Base-by-base conservation (phyloP, 768 basidiomycete genomes). In the Agaricus blazei region DNA sequence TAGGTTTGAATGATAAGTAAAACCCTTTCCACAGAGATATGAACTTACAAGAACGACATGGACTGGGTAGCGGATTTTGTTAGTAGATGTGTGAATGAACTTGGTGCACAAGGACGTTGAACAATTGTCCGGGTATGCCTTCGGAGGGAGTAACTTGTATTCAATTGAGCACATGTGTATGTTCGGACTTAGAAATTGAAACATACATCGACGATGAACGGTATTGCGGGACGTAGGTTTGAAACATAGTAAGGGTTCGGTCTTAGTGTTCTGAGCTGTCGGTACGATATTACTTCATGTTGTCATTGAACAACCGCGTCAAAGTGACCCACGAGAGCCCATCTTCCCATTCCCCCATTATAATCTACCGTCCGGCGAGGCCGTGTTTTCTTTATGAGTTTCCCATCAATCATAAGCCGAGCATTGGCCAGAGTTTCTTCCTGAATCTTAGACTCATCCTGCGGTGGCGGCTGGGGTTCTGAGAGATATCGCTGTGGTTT, bases 1-100 rank as follows among this genome's bases (percentile, higher is more conserved):
- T 42, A 23, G 7, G 19, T 19, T 19, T 19, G 19, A 1, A n/a
- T 52, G 44, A 53, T 37, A 49, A 54, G 31, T 50, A 43, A 38
- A 43, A 29, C 34, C 19, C 34, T 40, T 8, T 31, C 12, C 31
- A 11, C 12, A 26, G 44, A 14, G 57, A n/a, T 40, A 56, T 9
- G 9, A 42, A 82, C 91, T 62, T 60, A 97, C 95, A 62, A 85
- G 86, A 11, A 98, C 96, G 31, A 93, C 89, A 62, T 98, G 95
- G 44, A 98, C 94, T 0, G 97, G 95, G 75, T 93, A 97, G 52
- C 94, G 81, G 59, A 98, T 93, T 71, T 99, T 99, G 77, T 99
- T 99, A 41, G 94, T 98, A 14, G 95, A 97, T 0, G 96, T 98
- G 68, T 99, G 97, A 9, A 98, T 87, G 62, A 97, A 98, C 68